These are phyloP conservation scores for Pyrenophora teres DNA, from an alignment of 2,329 filamentous ascomycete species.

Conservation along the genomic window DNA sequence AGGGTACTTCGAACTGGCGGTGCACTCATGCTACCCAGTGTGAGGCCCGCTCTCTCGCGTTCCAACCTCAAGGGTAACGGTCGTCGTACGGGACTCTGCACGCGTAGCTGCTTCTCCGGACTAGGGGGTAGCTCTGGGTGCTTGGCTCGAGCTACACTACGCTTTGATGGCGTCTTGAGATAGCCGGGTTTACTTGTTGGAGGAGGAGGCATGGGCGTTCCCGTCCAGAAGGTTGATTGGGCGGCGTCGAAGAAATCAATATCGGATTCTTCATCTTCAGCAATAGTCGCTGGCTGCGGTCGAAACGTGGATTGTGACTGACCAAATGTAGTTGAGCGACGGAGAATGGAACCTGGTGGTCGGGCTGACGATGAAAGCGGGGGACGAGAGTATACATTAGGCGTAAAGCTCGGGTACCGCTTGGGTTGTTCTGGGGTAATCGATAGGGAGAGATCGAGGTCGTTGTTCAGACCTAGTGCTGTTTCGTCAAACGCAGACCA, in stretches of 20 bases:
- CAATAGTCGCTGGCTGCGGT: slow-evolving; percentile 24
- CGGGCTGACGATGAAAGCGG: slow-evolving; percentile 9
- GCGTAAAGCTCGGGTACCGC: slow-evolving; percentile 2
- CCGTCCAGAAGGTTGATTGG: slow-evolving; percentile 32
- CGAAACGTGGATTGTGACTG: slow-evolving; percentile 20
- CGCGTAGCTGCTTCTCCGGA: slow-evolving; percentile 27
- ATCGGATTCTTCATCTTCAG: slow-evolving; percentile 22
- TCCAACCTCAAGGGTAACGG: slow-evolving; percentile 3
- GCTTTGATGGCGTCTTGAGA: slow-evolving; percentile 54
- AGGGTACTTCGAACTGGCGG: slow-evolving; percentile 26
- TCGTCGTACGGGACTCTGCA: slow-evolving; percentile 7
- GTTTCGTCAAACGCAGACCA: slow-evolving; percentile 48
- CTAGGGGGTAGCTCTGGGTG: slow-evolving; percentile 32
- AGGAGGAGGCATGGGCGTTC: slow-evolving; percentile 30
- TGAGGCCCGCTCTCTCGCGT: slow-evolving; percentile 10
- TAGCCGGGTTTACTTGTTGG: slow-evolving; percentile 43
- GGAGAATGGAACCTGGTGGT: slow-evolving; percentile 13
- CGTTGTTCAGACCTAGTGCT: slow-evolving; percentile 32
- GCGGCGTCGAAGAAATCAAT: slow-evolving; percentile 13
- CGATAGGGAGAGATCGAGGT: slow-evolving; percentile 38
- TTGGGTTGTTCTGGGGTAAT: slow-evolving; percentile 28
- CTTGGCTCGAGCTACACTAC: slow-evolving; percentile 43
- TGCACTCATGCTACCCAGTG: slow-evolving; percentile 33
- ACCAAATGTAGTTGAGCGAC: slow-evolving; percentile 23
- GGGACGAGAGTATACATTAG: background rate